These are phyloP conservation scores for Rehmannia glutinosa DNA, from an alignment of 257 asterid species.

Conservation along the genomic window DNA sequence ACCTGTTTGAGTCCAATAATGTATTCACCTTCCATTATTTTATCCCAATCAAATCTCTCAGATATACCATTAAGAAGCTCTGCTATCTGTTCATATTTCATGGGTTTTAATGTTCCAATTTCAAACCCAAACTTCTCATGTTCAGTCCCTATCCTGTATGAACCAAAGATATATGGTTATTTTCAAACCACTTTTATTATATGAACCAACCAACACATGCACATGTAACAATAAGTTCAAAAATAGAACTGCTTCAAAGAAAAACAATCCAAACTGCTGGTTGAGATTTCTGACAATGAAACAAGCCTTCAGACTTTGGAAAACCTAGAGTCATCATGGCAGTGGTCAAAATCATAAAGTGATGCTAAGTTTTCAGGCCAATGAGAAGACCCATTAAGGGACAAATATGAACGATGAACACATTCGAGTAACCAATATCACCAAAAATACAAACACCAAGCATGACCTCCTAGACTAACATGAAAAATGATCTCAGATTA, in stretches of 20 bases:
- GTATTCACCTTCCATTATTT: conserved; percentile 84
- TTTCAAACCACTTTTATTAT: background rate
- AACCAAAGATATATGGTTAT: conserved; percentile 7
- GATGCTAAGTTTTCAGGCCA: background rate
- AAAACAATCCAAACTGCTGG: background rate
- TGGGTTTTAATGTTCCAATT: conserved; percentile 65
- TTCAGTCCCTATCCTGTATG: conserved; percentile 94
- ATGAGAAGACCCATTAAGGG: background rate
- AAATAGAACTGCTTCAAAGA: conserved; percentile 1
- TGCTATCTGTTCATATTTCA: conserved; percentile 85
- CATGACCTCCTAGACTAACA: background rate
- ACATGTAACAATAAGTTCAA: background rate
- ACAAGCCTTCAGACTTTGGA: background rate
- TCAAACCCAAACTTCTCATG: conserved; percentile 98
- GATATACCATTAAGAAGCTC: conserved; percentile 81
- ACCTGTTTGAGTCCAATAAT: conserved; percentile 97
- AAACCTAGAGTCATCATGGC: conserved; percentile 1
- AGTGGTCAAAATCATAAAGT: background rate
- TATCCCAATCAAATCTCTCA: conserved; percentile 99
- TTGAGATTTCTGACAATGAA: conserved; percentile 2
- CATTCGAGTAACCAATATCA: background rate
- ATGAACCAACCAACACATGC: conserved; percentile 7
- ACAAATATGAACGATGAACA: background rate
- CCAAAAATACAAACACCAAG: background rate
- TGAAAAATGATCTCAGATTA: background rate